Evolutionary conservation across 2,329 filamentous ascomycete genomes (phyloP), one percentile per base, ranked within the genome.

Genomic region (Trichoderma koningiopsis): DNA sequence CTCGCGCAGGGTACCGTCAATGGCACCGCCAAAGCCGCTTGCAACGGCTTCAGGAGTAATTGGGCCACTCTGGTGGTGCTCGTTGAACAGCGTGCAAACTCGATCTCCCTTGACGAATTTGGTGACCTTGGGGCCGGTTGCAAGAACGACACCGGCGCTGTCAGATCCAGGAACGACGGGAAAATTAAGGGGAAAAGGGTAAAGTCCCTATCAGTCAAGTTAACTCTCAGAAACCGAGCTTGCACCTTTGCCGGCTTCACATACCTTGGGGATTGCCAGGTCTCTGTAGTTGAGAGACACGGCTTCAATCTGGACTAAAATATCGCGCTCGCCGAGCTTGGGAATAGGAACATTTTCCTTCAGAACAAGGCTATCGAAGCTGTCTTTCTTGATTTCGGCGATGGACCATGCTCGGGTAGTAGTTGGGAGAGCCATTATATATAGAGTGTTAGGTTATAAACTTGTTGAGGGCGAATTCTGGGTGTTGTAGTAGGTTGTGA

Each of bases 51-150:
- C 43, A 5, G 43, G 59, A 1, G 86, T 88, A 16, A 73, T 66
- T 1, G 75, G 64, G 5, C 74, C 76, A 0, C 55, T 70, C 33
- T 76, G 70, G 43, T 76, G 73, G 19, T 56, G 65, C 33, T 72
- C 73, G 29, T 74, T 72, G 13, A 78, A 69, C 11, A 73, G 62
- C 2, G 77, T 79, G 61, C 83, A 76, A 57, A 87, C 85, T 63
- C 84, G 84, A 76, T 87, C 85, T 35, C 81, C 86, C 65, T 75
- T 76, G 72, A 82, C 79, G 79, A 87, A 87, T 35, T 82, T 81
- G 19, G 79, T 83, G 8, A 87, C 85, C 22, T 80, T 75, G 55
- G 79, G 77, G 49, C 85, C 85, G 22, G 85, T 78, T 4, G 80
- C 80, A 60, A 84, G 79, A 47, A 88, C 84, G 2, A 78, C 78